These are phyloP conservation scores for Achaetomiella virescens DNA, from an alignment of 495 filamentous ascomycete genomes.

Conservation along the genomic window DNA sequence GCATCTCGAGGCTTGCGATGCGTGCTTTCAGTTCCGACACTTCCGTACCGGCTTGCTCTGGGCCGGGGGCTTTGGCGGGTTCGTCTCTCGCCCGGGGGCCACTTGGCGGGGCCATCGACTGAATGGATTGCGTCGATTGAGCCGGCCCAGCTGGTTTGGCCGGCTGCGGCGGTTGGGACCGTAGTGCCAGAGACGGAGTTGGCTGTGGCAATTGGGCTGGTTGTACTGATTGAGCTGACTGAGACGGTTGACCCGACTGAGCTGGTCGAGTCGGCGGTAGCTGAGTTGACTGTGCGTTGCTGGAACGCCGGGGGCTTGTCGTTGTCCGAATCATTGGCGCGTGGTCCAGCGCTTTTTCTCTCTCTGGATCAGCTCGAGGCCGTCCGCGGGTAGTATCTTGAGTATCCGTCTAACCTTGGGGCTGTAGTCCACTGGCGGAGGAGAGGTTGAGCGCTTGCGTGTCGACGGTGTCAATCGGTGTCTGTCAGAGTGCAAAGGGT, in stretches of 20 bases:
- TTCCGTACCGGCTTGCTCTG: neutral
- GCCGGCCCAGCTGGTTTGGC: neutral
- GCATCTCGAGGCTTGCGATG: slow-evolving; percentile 5
- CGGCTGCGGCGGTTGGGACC: neutral
- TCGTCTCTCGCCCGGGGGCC: neutral
- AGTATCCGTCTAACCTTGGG: slow-evolving; percentile 1
- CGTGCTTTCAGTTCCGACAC: neutral
- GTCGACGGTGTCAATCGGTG: neutral
- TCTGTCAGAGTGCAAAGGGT: neutral
- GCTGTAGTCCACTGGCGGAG: neutral
- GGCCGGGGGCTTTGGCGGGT: neutral
- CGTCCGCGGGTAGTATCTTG: neutral
- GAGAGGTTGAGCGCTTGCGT: slow-evolving; percentile 16
- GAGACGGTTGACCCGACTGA: neutral
- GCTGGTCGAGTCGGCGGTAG: neutral
- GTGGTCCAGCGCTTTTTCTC: neutral
- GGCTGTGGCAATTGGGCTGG: neutral
- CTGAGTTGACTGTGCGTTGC: neutral
- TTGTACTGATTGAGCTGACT: neutral
- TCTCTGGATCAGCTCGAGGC: neutral
- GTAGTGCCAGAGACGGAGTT: too few species aligned
- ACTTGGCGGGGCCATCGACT: neutral
- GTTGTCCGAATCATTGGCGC: neutral
- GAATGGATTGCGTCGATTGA: neutral
- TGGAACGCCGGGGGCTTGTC: neutral